Base-by-base conservation (phyloP, 306 rosid species). In the Trifolium pratense region DNA sequence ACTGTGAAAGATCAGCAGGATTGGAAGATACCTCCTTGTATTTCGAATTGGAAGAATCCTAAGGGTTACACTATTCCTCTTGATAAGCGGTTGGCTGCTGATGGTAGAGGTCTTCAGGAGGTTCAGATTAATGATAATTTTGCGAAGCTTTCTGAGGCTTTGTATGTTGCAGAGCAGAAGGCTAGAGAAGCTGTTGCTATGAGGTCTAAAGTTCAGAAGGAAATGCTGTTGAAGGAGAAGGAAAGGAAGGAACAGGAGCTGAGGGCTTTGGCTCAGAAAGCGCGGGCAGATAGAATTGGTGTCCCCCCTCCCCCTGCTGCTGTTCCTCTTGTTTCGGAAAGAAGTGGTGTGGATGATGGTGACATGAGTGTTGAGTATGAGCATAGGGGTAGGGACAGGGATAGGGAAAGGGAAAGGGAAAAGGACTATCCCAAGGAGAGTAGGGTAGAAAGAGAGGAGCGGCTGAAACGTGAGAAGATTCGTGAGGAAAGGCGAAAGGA, bases 11-110 rank as follows among this genome's bases (percentile, higher is more conserved):
- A 93, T 68, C 96, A 89, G 79, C 94, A 89, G 64, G 98, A 93
- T 68, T 93, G 97, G 98, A 91, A 93, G 78, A 91, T 91, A 32
- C 98, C 97, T 0, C 98, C 96, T 16, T 91, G 96, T 64, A 91
- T 93, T 55, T 93, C 97, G 11, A 89, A 86, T 80, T 93, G 97
- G 98, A 89, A 93, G 94, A 93, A 93, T 70, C 97, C 96, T 0
- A 93, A 93, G 84, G 96, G 98, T 79, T 88, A 93, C 18, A 91
- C 93, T 0, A 93, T 93, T 64, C 97, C 97, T 2, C 91, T 93
- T 67, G 98, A 91, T 72, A 91, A 93, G 82, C 89, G 97, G 16
- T 92, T 93, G 45, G 96, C 97, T 0, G 89, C 96, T 49, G 96
- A 93, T 81, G 96, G 94, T 23, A 85, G 94, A 78, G 96, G 94